These are phyloP conservation scores for Plasmodium fragile DNA, from an alignment of 169 alveolate species.

Conservation along the genomic window DNA sequence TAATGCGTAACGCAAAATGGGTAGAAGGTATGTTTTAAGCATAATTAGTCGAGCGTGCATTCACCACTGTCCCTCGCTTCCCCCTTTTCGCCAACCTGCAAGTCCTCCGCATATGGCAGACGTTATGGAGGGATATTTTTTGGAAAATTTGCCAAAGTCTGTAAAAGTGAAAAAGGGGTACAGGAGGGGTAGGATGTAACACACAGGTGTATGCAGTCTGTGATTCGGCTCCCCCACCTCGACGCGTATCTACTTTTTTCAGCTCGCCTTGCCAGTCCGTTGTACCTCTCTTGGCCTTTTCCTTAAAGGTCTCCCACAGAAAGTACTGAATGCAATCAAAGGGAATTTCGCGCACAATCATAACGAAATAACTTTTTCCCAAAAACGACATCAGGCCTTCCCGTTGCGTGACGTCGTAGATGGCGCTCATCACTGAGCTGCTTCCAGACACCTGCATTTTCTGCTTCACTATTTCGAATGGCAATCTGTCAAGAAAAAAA, in stretches of 20 bases:
- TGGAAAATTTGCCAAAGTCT: constrained; percentile 31
- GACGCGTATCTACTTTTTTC: neutral
- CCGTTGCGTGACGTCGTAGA: constrained; percentile 79
- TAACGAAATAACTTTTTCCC: constrained; percentile 88
- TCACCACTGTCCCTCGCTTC: neutral
- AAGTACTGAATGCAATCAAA: constrained; percentile 92
- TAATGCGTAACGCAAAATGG: constrained; percentile 61
- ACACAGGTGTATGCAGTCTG: neutral
- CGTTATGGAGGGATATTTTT: constrained; percentile 20
- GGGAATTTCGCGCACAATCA: constrained; percentile 92
- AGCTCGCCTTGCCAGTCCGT: neutral
- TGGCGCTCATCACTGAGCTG: constrained; percentile 80
- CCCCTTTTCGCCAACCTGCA: constrained; percentile 23
- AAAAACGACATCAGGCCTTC: constrained; percentile 90
- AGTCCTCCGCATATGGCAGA: constrained; percentile 63
- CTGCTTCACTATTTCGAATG: constrained; percentile 94
- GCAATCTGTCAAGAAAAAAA: constrained; percentile 84
- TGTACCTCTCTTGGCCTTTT: constrained; percentile 58
- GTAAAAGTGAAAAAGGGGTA: neutral
- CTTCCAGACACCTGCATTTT: constrained; percentile 90
- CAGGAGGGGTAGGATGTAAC: neutral
- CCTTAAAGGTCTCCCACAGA: constrained; percentile 89
- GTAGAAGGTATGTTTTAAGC: neutral
- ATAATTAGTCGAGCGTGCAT: neutral
- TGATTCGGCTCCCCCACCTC: neutral